Evolutionary conservation across 805 yeast species (phyloP).

Genomic region (Ogataea haglerorum): DNA sequence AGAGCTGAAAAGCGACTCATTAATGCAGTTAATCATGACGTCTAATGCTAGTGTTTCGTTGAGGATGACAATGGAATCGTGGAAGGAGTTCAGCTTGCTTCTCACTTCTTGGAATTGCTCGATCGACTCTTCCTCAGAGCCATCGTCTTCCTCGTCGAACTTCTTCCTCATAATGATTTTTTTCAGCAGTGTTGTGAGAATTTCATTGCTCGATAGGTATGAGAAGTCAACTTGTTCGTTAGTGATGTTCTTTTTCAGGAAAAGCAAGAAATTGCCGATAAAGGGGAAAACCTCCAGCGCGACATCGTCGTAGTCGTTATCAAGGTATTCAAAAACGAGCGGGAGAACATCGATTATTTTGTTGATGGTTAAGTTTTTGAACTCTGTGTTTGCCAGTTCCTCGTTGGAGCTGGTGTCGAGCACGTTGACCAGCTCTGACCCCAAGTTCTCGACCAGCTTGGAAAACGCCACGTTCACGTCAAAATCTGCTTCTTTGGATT

Average conservation of each 20-base stretch:
- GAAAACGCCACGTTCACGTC: constrained; percentile 74
- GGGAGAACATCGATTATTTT: constrained; percentile 69
- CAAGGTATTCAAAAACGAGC: constrained; percentile 61
- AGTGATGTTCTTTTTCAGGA: constrained; percentile 55
- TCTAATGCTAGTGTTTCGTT: constrained; percentile 36
- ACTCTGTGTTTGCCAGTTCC: constrained; percentile 38
- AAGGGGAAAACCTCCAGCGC: constrained; percentile 80
- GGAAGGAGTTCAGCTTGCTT: constrained; percentile 67
- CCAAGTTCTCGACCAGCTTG: constrained; percentile 67
- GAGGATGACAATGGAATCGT: constrained; percentile 68
- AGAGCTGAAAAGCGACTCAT: constrained; percentile 34
- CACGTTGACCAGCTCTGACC: constrained; percentile 69
- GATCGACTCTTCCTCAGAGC: constrained; percentile 66
- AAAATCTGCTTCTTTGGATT: constrained; percentile 46
- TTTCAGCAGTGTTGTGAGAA: constrained; percentile 60
- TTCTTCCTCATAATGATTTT: constrained; percentile 76
- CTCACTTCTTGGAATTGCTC: constrained; percentile 82
- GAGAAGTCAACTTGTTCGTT: constrained; percentile 33
- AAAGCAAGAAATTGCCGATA: constrained; percentile 66
- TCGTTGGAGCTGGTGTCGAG: constrained; percentile 47
- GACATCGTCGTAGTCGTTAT: constrained; percentile 86
- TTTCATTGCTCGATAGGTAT: constrained; percentile 36
- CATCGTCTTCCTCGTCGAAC: constrained; percentile 60
- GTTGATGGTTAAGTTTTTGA: constrained; percentile 35
- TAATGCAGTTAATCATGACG: constrained; percentile 45